A percentile compares a stretch with the other conserved stretches of the same genome.
phyloP scores from a whole-genome alignment of 768 basidiomycete species.

The Mycena chlorophos region DNA sequence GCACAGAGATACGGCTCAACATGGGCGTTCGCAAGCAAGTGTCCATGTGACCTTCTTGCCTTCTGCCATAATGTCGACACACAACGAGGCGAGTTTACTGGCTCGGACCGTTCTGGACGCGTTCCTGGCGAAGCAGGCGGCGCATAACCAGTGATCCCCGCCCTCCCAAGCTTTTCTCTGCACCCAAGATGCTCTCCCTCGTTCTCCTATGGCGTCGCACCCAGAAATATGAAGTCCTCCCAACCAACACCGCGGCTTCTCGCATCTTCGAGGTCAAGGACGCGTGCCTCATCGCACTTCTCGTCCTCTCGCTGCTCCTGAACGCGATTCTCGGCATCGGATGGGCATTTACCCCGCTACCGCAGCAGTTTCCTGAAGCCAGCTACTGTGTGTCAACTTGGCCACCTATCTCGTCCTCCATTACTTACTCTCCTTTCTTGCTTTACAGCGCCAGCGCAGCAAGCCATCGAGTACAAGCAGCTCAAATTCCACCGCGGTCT shows the following conservation, averaged over 20 bases:
- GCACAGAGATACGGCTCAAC: too few relatives aligned
- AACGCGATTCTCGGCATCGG: background rate
- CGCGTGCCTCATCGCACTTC: background rate
- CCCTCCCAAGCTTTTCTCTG: background rate
- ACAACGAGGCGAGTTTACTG: background rate
- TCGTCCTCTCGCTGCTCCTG: background rate
- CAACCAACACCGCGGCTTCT: background rate
- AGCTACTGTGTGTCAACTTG: background rate
- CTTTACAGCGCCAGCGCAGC: slow-evolving; percentile 17
- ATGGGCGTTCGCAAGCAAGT: too few relatives aligned
- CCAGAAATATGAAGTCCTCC: background rate
- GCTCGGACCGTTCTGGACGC: background rate
- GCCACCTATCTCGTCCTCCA: background rate
- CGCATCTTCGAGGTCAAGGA: background rate
- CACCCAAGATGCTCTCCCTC: background rate
- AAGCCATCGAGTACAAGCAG: slow-evolving; percentile 12
- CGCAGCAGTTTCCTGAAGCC: background rate
- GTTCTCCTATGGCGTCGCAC: too few relatives aligned
- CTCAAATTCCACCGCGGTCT: slow-evolving; percentile 20
- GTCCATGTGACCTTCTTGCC: too few relatives aligned
- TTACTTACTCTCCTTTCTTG: too few relatives aligned
- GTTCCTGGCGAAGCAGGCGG: background rate
- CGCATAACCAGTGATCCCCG: background rate
- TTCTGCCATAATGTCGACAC: too few relatives aligned
- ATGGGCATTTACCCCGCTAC: background rate